Evolutionary conservation across 2,329 filamentous ascomycete genomes (phyloP).

Genomic region (Colletotrichum nymphaeae): DNA sequence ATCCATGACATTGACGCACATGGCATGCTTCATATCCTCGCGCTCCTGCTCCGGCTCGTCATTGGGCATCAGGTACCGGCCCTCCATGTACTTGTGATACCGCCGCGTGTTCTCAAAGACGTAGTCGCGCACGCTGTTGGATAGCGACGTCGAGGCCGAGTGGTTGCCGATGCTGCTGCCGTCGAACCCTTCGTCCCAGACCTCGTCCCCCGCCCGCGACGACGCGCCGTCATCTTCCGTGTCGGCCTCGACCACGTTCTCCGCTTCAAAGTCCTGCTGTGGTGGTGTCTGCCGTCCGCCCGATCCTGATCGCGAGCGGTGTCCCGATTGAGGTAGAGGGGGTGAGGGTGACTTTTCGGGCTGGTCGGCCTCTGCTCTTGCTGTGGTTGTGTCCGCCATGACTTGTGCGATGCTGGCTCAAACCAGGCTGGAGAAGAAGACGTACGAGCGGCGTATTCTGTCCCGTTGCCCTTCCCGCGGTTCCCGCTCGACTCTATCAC

Average conservation of each 20-base stretch:
- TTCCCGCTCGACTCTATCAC: not conserved
- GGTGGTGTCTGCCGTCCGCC: not conserved
- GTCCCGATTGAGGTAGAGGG: not conserved
- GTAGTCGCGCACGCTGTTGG: slow-evolving; percentile 30
- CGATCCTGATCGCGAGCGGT: not conserved
- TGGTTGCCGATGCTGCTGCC: not conserved
- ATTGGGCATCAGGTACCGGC: slow-evolving; percentile 52
- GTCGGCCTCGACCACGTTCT: slow-evolving; percentile 26
- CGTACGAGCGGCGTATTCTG: too few relatives aligned
- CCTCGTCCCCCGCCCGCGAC: not conserved
- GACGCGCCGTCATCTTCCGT: slow-evolving; percentile 17
- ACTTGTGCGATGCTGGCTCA: not conserved
- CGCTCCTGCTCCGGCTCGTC: slow-evolving; percentile 45
- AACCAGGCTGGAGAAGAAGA: fast-evolving
- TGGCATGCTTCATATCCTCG: slow-evolving; percentile 33
- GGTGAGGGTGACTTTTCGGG: not conserved
- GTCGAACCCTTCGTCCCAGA: slow-evolving; percentile 21
- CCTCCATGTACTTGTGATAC: slow-evolving; percentile 54
- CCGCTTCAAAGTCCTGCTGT: not conserved
- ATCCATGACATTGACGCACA: slow-evolving; percentile 47
- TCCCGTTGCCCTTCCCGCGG: too few relatives aligned
- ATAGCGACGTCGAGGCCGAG: slow-evolving; percentile 30
- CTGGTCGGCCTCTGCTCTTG: not conserved
- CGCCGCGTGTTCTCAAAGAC: slow-evolving; percentile 52
- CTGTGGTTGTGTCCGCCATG: slow-evolving; percentile 4